phyloP scores from a whole-genome alignment of 192 early-diverging fungal species.

The Coemansia sp. region DNA sequence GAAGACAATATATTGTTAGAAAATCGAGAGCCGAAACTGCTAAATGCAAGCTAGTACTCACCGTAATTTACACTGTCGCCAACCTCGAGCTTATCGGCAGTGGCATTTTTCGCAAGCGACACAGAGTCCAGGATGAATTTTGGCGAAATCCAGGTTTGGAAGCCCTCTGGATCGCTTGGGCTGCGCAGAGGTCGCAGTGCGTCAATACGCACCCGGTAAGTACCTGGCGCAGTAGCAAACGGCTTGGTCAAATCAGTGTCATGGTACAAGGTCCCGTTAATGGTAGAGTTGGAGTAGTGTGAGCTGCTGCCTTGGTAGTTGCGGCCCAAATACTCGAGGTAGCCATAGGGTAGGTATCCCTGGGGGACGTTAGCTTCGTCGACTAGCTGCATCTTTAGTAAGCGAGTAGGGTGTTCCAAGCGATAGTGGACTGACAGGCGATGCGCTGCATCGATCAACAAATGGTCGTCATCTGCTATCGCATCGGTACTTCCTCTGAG shows the following conservation, averaged over 20 bases:
- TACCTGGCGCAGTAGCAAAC: slow-evolving; percentile 24
- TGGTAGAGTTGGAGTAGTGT: slow-evolving; percentile 49
- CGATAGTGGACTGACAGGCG: slow-evolving; percentile 47
- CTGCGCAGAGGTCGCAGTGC: slow-evolving; percentile 48
- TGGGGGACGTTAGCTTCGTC: slow-evolving; percentile 38
- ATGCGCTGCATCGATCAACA: slow-evolving; percentile 35
- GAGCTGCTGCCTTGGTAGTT: slow-evolving; percentile 45
- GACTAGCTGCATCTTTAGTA: slow-evolving; percentile 48
- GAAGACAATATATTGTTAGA: neutral
- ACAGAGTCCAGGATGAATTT: slow-evolving; percentile 46
- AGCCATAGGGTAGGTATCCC: slow-evolving; percentile 48
- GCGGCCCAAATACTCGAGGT: slow-evolving; percentile 48
- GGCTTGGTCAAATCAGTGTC: slow-evolving; percentile 39
- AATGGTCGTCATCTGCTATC: slow-evolving; percentile 25
- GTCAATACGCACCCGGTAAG: slow-evolving; percentile 48
- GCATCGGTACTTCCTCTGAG: slow-evolving; percentile 34
- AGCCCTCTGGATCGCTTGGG: slow-evolving; percentile 40
- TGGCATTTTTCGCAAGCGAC: slow-evolving; percentile 20
- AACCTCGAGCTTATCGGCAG: slow-evolving; percentile 7
- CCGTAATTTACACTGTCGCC: slow-evolving; percentile 7
- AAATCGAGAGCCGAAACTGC: too few relatives aligned
- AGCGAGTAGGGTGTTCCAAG: slow-evolving; percentile 45
- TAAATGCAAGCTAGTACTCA: slow-evolving; percentile 5
- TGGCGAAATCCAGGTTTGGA: slow-evolving; percentile 52
- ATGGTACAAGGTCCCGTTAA: slow-evolving; percentile 50